Percentiles rank a stretch among this genome's conserved stretches.
Conservation (phyloP, 768 basidiomycete species). For the Agaricus blazei region DNA sequence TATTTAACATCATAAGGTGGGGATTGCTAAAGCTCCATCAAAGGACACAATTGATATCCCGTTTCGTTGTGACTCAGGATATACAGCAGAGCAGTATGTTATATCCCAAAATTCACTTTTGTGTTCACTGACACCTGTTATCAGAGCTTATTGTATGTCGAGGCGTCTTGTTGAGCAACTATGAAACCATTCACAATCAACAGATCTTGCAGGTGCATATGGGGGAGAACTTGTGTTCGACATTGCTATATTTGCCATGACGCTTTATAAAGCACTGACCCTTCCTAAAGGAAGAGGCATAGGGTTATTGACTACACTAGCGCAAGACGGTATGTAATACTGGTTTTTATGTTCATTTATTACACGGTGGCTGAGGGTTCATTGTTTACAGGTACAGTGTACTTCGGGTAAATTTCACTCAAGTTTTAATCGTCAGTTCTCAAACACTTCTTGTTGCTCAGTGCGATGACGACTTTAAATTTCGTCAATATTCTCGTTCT, state of each 20-base stretch:
- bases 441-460: background rate
- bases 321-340: constrained; percentile 33
- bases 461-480: background rate
- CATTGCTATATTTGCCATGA: constrained; percentile 33
- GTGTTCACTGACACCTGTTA: too few relatives aligned
- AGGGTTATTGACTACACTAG: constrained; percentile 22
- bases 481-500: constrained; percentile 12
- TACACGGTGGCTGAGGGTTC: background rate
- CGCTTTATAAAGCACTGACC: constrained; percentile 28
- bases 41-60: too few relatives aligned
- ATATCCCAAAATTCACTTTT: too few relatives aligned
- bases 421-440: background rate
- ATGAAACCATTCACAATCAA: too few relatives aligned
- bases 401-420: constrained; percentile 28
- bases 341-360: background rate
- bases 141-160: too few relatives aligned
- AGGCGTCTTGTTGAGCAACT: too few relatives aligned
- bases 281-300: constrained; percentile 15
- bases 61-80: too few relatives aligned
- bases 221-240: constrained; percentile 33
- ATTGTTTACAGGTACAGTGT: constrained; percentile 26
- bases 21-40: too few relatives aligned
- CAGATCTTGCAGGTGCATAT: constrained; percentile 33
- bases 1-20: too few relatives aligned
- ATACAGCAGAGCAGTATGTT: too few relatives aligned